Percentiles rank a stretch among this genome's conserved stretches.
Conservation (phyloP, 164 flowering plant genomes). For the Annona squamosa region DNA sequence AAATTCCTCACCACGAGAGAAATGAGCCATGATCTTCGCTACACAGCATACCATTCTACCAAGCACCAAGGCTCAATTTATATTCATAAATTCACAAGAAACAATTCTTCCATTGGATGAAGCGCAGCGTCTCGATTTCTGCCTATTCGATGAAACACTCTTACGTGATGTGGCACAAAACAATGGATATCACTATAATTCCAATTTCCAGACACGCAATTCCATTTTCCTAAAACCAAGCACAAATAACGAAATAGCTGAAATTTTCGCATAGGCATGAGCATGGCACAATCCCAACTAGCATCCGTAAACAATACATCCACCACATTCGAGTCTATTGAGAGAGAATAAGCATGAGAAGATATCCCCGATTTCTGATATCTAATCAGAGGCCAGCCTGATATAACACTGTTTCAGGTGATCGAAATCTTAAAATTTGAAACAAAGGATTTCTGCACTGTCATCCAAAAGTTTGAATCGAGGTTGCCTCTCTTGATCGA, state of each 20-base stretch:
- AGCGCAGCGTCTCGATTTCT: too few species aligned
- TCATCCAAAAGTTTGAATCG: neutral
- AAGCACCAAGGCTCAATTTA: too few species aligned
- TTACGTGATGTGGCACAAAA: conserved; percentile 2
- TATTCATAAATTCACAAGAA: too few species aligned
- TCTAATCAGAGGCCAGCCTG: neutral
- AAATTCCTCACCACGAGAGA: neutral
- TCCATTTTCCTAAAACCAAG: neutral
- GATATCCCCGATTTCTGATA: neutral
- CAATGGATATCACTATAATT: neutral
- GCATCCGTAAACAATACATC: neutral
- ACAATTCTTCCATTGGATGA: too few species aligned
- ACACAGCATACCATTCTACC: conserved; percentile 4
- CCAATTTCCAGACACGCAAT: neutral
- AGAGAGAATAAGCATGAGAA: neutral
- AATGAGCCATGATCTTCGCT: neutral
- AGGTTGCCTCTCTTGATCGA: neutral
- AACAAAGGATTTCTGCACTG: neutral
- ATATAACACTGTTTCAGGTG: neutral
- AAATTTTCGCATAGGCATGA: neutral
- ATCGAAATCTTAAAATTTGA: neutral
- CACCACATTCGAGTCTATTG: neutral
- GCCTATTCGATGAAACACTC: too few species aligned
- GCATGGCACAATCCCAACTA: neutral
- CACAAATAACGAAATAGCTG: neutral